These are phyloP conservation scores for Strobilomyces confusus DNA, from an alignment of 768 basidiomycete species.

Conservation along the genomic window DNA sequence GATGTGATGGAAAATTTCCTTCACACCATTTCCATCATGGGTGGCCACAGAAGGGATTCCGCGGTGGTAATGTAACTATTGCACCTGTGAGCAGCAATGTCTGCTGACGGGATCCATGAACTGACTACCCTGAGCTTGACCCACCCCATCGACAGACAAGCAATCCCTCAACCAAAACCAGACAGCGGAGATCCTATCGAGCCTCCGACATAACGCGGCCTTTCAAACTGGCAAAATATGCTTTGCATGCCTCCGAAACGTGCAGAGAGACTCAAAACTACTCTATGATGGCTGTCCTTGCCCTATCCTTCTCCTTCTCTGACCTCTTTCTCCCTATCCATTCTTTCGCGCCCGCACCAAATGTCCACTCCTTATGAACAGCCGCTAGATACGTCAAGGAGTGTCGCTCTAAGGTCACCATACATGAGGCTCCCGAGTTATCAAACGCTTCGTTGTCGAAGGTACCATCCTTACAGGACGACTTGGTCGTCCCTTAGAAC, in stretches of 20 bases:
- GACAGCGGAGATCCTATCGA: conserved; percentile 23
- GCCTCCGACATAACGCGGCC: conserved; percentile 21
- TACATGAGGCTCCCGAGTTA: conserved; percentile 25
- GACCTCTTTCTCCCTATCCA: neutral
- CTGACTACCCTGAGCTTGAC: conserved; percentile 14
- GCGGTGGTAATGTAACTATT: conserved; percentile 4
- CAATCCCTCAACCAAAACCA: conserved; percentile 16
- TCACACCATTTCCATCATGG: conserved; percentile 12
- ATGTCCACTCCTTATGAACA: conserved; percentile 23
- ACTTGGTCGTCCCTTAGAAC: neutral
- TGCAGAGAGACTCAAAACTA: conserved; percentile 18
- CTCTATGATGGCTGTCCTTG: conserved; percentile 8
- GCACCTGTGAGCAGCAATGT: conserved; percentile 7
- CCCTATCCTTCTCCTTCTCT: neutral
- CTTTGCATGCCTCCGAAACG: conserved; percentile 26
- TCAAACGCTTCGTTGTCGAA: conserved; percentile 11
- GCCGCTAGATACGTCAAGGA: conserved; percentile 6
- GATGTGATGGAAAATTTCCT: conserved; percentile 1
- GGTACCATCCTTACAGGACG: conserved; percentile 22
- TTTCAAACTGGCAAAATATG: conserved; percentile 16
- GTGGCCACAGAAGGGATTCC: neutral
- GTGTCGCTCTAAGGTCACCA: conserved; percentile 3
- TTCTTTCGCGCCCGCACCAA: conserved; percentile 1
- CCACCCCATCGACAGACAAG: conserved; percentile 10
- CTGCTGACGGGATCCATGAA: neutral